Base-by-base conservation (phyloP, 257 asterid genomes). In the Hygrophila difformis region DNA sequence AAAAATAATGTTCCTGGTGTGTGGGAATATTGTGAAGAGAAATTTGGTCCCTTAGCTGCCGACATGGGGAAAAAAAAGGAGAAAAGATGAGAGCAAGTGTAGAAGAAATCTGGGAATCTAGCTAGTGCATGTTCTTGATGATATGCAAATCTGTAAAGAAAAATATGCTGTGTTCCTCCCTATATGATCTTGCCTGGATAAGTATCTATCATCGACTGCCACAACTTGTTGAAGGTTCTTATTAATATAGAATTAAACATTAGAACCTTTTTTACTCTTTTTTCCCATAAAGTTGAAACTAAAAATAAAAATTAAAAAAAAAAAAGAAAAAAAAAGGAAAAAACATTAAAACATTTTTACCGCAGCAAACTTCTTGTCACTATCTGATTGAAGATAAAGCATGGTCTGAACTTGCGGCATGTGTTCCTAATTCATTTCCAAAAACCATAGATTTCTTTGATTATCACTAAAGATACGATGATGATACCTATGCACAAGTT, bases 191-290 rank as follows among this genome's bases (percentile, higher is more conserved):
- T 40, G 29, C 11, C 12, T 18, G 49, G 49, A 23, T 39, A 18
- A 10, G 28, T 8, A 39, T 16, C 21, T 5, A 22, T 41, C 7
- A 19, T 39, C 47, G 39, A 31, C 44, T 44, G 36, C 44, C 15
- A 18, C 57, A 36, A 48, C 62, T 62, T 48, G 62, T 54, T 26
- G 21, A 38, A 61, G 49, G 49, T 55, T 42, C 57, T 41, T 31
- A 20, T 12, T 22, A 8, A 44, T 20, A 9, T n/a, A 31, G 24
- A 14, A 62, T 54, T 48, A 8, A 28, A 46, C 45, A 22, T 53
- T 13, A 20, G 13, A 18, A 14, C 10, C 11, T 28, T 28, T 52
- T 33, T 37, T 15, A 34, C 38, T 16, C 21, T 12, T 17, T 2
- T 20, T 34, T 31, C 54, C 39, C 41, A 39, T 58, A 57, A 6